These are phyloP conservation scores for Bolboschoenoplectus hybrid DNA, from an alignment of 202 grass and related monocot species.

Conservation along the genomic window DNA sequence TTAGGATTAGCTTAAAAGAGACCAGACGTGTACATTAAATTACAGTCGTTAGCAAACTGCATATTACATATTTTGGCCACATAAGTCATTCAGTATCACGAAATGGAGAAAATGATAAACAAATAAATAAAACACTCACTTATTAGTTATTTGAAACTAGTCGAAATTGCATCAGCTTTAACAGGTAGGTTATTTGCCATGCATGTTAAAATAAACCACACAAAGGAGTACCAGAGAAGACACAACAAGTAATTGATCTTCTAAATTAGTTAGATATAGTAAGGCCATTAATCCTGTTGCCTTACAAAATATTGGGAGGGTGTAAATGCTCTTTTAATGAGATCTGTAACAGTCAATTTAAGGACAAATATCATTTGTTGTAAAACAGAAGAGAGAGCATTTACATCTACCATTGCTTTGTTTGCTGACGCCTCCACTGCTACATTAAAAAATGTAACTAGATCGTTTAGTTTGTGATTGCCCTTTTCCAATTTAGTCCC, in stretches of 20 bases:
- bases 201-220: slow-evolving; percentile 23
- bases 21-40: no score
- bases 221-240: background rate
- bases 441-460: slow-evolving; percentile 49
- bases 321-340: slow-evolving; percentile 43
- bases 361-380: slow-evolving; percentile 55
- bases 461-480: slow-evolving; percentile 37
- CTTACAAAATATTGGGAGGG: slow-evolving; percentile 15
- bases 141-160: background rate
- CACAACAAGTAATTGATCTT: slow-evolving; percentile 26
- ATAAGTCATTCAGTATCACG: no score
- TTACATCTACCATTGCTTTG: slow-evolving; percentile 79
- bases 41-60: no score
- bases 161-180: background rate
- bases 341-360: slow-evolving; percentile 48
- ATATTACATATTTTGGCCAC: no score
- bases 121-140: background rate
- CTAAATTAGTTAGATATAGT: slow-evolving; percentile 39
- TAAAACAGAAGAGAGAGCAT: slow-evolving; percentile 50
- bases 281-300: slow-evolving; percentile 1
- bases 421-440: slow-evolving; percentile 31
- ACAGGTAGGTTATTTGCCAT: slow-evolving; percentile 37
- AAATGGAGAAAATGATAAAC: no score
- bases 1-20: no score
- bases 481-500: slow-evolving; percentile 36